phyloP scores from a whole-genome alignment of 2,329 filamentous ascomycete species.

The Phialophora verrucosa region DNA sequence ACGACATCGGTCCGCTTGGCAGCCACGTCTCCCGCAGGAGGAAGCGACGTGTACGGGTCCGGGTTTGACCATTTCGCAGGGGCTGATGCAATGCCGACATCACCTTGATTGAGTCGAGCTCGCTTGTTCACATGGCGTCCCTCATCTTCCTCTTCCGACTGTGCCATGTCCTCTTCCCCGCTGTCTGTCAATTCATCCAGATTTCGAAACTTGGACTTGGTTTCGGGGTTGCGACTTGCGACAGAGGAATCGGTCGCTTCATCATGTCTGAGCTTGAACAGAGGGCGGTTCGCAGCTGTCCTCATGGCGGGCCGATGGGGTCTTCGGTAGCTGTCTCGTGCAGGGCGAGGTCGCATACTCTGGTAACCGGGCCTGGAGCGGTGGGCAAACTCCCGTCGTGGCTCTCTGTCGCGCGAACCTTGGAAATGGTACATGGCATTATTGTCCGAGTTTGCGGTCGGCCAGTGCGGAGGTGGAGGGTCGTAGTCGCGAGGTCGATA shows the following conservation, averaged over 20 bases:
- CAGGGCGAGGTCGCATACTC: slow-evolving; percentile 10
- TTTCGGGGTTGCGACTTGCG: slow-evolving; percentile 15
- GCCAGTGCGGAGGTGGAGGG: slow-evolving; percentile 18
- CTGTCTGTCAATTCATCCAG: slow-evolving; percentile 52
- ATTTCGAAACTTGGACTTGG: slow-evolving; percentile 39
- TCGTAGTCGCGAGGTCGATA: slow-evolving; percentile 22
- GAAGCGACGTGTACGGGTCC: slow-evolving; percentile 87
- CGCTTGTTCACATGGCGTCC: slow-evolving; percentile 44
- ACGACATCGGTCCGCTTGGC: slow-evolving; percentile 86
- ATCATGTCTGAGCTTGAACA: slow-evolving; percentile 29
- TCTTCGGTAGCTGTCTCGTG: slow-evolving; percentile 17
- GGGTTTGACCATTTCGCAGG: slow-evolving; percentile 91
- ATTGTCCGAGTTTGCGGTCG: neutral
- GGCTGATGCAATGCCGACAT: slow-evolving; percentile 32
- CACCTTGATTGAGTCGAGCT: slow-evolving; percentile 43
- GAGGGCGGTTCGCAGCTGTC: slow-evolving; percentile 29
- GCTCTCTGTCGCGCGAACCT: slow-evolving; percentile 25
- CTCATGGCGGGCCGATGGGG: slow-evolving; percentile 2
- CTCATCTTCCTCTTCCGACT: slow-evolving; percentile 46
- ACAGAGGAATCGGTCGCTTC: slow-evolving; percentile 23
- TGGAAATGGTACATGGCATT: slow-evolving; percentile 33
- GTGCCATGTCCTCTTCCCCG: slow-evolving; percentile 54
- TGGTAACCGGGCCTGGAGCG: slow-evolving; percentile 17
- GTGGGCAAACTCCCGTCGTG: neutral
- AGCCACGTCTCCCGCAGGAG: slow-evolving; percentile 74